Base-by-base conservation (phyloP, 352 stramenopile genomes). In the Blastocystis sp. region DNA sequence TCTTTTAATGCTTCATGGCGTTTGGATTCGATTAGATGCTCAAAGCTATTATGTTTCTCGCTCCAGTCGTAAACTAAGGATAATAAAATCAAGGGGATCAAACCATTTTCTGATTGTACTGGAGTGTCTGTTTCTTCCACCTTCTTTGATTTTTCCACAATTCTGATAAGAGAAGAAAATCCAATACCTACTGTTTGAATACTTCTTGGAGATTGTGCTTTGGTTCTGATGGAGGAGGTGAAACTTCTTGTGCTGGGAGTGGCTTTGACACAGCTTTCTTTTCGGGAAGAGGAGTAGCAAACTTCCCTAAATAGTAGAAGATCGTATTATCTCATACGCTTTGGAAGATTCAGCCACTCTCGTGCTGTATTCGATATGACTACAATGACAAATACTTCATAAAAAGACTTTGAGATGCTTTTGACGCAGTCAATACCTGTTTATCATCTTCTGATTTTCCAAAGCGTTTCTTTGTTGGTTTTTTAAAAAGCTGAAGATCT, bases 311-410 rank as follows among this genome's bases (percentile, higher is more conserved):
- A 29, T 3, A 4, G 61, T 8, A 80, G 11, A 4, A 1, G 11
- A 23, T 29, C 13, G 29, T 6, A 63, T 41, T 50, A 7, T 50
- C 26, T 11, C 1, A 41, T 68, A 84, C 73, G 45, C 47, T 55
- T 84, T 9, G 73, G 73, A 6, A 84, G 37, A 43, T 84, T 84
- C 34, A 84, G 54, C 73, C 73, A 84, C 23, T 84, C 47, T n/a
- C 73, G 73, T 18, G 53, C 56, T 23, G 73, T 43, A 29, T 84
- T 84, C 0, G 73, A 84, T 9, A 84, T 29, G 9, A 77, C 66
- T 77, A 77, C 3, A 47, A 56, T 77, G 7, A 55, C 4, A 15
- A 20, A 13, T n/a, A 37, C 3, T 13, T 37, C 2, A 59, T 45
- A 34, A 20, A n/a, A 39, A n/a, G 18, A 77, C 66, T 59, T n/a